Evolutionary conservation across 2,329 filamentous ascomycete genomes (phyloP).

Genomic region (Bipolaris cookei): DNA sequence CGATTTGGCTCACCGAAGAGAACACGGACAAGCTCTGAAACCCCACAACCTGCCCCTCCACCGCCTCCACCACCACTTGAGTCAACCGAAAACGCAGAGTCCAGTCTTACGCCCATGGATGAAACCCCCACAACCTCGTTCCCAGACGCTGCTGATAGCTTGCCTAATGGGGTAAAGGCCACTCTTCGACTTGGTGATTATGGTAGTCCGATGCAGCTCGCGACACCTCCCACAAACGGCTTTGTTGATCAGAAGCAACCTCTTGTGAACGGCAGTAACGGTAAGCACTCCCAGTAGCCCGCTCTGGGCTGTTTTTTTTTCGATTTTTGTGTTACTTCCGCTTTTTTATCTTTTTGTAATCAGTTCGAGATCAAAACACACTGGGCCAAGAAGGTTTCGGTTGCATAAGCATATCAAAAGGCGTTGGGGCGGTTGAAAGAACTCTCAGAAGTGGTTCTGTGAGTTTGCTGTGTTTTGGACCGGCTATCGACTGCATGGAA

Average conservation of each 20-base stretch:
- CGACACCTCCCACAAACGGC: conserved; percentile 52
- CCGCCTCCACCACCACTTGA: conserved; percentile 48
- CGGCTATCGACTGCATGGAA: neutral
- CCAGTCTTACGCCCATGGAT: conserved; percentile 34
- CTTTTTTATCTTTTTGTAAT: conserved; percentile 14
- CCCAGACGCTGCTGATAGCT: conserved; percentile 24
- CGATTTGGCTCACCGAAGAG: conserved; percentile 41
- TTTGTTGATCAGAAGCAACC: conserved; percentile 28
- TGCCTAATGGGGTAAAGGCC: conserved; percentile 14
- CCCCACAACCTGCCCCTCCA: conserved; percentile 52
- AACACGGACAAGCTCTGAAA: conserved; percentile 39
- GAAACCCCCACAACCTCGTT: conserved; percentile 20
- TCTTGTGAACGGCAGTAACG: neutral
- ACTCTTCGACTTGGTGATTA: conserved; percentile 17
- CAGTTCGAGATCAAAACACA: neutral
- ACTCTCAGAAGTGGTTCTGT: neutral
- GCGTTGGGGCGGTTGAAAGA: conserved; percentile 5
- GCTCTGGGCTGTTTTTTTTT: neutral
- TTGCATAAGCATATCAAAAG: conserved; percentile 10
- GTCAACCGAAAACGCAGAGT: conserved; percentile 39
- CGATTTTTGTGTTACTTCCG: conserved; percentile 2
- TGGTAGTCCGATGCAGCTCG: conserved; percentile 52
- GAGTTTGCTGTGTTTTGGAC: neutral
- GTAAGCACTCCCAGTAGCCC: neutral
- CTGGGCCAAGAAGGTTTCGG: neutral